phyloP scores from a whole-genome alignment of 2,329 filamentous ascomycete species.

The Verticillium tricorpus region DNA sequence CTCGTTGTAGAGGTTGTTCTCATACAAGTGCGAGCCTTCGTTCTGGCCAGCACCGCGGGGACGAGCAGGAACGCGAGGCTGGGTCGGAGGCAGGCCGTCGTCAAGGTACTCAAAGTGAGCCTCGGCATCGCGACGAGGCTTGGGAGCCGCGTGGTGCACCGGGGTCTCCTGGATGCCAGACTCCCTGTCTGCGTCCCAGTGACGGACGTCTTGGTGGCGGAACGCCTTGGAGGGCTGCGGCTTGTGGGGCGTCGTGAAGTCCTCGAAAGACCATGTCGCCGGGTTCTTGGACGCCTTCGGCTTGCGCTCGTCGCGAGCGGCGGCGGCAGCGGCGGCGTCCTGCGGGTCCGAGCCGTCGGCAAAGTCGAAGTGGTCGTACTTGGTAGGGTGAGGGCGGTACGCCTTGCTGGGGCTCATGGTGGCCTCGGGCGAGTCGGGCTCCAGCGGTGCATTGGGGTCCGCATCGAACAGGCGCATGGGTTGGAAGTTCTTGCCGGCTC shows the following conservation, averaged over 20 bases:
- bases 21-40: slow-evolving; percentile 67
- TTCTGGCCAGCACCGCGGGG: slow-evolving; percentile 58
- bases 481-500: slow-evolving; percentile 57
- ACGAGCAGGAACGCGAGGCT: slow-evolving; percentile 38
- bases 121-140: slow-evolving; percentile 71
- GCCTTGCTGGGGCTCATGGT: slow-evolving; percentile 31
- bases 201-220: slow-evolving; percentile 65
- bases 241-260: slow-evolving; percentile 82
- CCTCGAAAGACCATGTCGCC: slow-evolving; percentile 82
- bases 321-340: slow-evolving; percentile 38
- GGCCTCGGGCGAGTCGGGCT: slow-evolving; percentile 37
- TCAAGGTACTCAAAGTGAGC: slow-evolving; percentile 82
- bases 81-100: slow-evolving; percentile 56
- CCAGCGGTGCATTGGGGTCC: slow-evolving; percentile 34
- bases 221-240: slow-evolving; percentile 51
- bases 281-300: slow-evolving; percentile 56
- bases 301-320: slow-evolving; percentile 29
- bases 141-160: slow-evolving; percentile 49
- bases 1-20: slow-evolving; percentile 67
- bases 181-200: slow-evolving; percentile 72
- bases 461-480: slow-evolving; percentile 61
- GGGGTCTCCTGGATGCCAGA: slow-evolving; percentile 46
- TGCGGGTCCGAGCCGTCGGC: slow-evolving; percentile 57
- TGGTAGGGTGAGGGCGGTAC: slow-evolving; percentile 67
- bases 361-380: slow-evolving; percentile 84